phyloP scores from a whole-genome alignment of 2,329 filamentous ascomycete species.

The Sporothrix pallida region DNA sequence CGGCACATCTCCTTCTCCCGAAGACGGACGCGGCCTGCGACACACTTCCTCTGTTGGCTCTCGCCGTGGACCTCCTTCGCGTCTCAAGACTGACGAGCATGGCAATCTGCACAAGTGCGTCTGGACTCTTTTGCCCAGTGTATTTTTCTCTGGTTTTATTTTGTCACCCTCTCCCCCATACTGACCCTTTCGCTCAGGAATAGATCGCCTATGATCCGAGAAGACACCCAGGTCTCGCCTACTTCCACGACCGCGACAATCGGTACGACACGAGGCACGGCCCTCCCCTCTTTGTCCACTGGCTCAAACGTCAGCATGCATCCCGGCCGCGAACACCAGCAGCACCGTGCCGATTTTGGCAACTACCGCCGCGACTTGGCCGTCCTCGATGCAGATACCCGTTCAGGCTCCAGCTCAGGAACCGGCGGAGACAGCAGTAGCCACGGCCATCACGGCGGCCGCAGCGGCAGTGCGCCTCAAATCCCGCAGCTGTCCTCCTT shows the following conservation, averaged over 20 bases:
- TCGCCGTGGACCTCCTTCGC: conserved; percentile 51
- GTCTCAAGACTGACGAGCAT: conserved; percentile 61
- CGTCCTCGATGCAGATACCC: conserved; percentile 58
- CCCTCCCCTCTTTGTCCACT: conserved; percentile 52
- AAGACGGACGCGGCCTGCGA: conserved; percentile 30
- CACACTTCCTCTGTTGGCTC: conserved; percentile 36
- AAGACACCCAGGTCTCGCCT: conserved; percentile 57
- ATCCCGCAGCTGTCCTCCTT: conserved; percentile 65
- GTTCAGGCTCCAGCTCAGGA: background rate
- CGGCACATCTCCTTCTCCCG: conserved; percentile 27
- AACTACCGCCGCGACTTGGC: conserved; percentile 76
- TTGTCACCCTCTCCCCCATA: background rate
- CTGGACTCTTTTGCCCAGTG: conserved; percentile 30
- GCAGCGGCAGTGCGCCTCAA: conserved; percentile 56
- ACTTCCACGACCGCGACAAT: conserved; percentile 49
- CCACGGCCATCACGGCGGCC: background rate
- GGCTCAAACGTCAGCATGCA: conserved; percentile 44
- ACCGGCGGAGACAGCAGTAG: no score
- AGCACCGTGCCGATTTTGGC: conserved; percentile 63
- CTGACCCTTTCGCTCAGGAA: conserved; percentile 36
- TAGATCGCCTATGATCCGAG: conserved; percentile 39
- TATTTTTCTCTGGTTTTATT: background rate
- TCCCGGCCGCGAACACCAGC: conserved; percentile 38
- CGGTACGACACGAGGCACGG: conserved; percentile 48
- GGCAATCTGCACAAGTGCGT: background rate